These are phyloP conservation scores for Tylopilus rubrobrunneus DNA, from an alignment of 768 basidiomycete species.

Conservation along the genomic window DNA sequence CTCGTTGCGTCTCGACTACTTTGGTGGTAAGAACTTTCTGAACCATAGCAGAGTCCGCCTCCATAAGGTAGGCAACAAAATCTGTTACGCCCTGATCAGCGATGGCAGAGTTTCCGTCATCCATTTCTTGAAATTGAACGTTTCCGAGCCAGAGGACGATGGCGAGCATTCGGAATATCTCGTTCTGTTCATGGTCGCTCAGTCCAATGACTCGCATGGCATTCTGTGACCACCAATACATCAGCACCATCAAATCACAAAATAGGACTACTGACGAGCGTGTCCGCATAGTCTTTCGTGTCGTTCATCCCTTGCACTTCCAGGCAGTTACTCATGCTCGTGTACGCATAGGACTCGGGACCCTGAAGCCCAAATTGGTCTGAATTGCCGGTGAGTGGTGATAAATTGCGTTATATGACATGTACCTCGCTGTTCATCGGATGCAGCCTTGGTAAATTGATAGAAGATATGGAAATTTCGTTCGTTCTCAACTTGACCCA, in stretches of 20 bases:
- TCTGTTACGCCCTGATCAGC: slow-evolving; percentile 87
- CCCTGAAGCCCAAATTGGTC: slow-evolving; percentile 95
- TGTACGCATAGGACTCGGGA: slow-evolving; percentile 93
- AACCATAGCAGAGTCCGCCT: slow-evolving; percentile 71
- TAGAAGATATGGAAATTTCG: slow-evolving; percentile 99
- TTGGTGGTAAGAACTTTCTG: slow-evolving; percentile 84
- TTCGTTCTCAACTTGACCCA: slow-evolving; percentile 94
- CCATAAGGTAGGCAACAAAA: slow-evolving; percentile 94
- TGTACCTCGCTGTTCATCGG: slow-evolving; percentile 82
- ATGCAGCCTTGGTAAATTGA: slow-evolving; percentile 96
- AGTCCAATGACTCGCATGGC: slow-evolving; percentile 95
- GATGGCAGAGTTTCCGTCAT: slow-evolving; percentile 83
- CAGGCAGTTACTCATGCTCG: slow-evolving; percentile 86
- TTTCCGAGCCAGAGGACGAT: slow-evolving; percentile 95
- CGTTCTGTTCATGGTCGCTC: slow-evolving; percentile 76
- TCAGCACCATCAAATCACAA: slow-evolving; percentile 4
- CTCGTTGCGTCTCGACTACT: slow-evolving; percentile 89
- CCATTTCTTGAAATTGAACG: slow-evolving; percentile 82
- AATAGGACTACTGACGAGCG: slow-evolving; percentile 55
- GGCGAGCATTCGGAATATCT: slow-evolving; percentile 92
- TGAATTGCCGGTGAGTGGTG: slow-evolving; percentile 32
- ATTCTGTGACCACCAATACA: slow-evolving; percentile 44
- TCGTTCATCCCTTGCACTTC: slow-evolving; percentile 92
- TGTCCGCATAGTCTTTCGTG: slow-evolving; percentile 80
- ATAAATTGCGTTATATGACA: not conserved